Evolutionary conservation across 441 rosid genomes (phyloP).

Genomic region (Bocquillonia castaneifolia): DNA sequence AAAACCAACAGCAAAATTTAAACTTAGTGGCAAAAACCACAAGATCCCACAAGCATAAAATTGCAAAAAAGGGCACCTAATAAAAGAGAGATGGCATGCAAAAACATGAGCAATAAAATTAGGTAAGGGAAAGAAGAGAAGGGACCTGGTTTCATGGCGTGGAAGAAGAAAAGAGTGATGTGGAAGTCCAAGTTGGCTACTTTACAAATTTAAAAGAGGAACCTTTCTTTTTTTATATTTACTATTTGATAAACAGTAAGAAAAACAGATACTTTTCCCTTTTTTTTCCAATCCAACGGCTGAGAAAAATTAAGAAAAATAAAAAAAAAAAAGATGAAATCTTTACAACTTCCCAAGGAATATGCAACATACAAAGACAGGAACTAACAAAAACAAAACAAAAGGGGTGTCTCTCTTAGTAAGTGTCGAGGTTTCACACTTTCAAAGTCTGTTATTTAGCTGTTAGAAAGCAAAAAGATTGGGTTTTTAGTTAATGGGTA

Average conservation of each 20-base stretch:
- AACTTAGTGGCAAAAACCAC: not conserved
- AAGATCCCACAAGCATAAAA: constrained; percentile 7
- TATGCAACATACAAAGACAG: not conserved
- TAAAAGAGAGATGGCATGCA: not conserved
- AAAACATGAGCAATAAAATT: not conserved
- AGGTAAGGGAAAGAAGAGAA: constrained; percentile 12
- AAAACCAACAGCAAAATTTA: not conserved
- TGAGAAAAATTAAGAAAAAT: not conserved
- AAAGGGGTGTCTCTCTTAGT: not conserved
- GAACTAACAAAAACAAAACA: not conserved
- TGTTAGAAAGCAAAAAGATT: not conserved
- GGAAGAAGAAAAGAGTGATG: constrained; percentile 39
- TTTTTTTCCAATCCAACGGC: constrained; percentile 33
- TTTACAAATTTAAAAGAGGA: not conserved
- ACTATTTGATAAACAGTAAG: not conserved
- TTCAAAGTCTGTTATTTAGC: not conserved
- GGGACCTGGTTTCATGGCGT: constrained; percentile 45
- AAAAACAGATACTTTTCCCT: not conserved
- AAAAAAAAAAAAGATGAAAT: not conserved
- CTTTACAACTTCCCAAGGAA: not conserved
- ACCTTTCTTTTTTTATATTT: not conserved
- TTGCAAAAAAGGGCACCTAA: not conserved
- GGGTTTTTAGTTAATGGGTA: not conserved
- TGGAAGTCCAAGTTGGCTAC: constrained; percentile 62
- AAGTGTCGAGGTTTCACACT: not conserved